These are phyloP conservation scores for Arabidopsis thaliana DNA, from an alignment of 345 rosid genomes.

Conservation along the genomic window TAIR10.1 NC_003070.9:6725501-6726000, in stretches of 20 bases:
- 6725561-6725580: conserved; percentile 51
- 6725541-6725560: neutral
- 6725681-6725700: conserved; percentile 86
- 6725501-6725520: neutral
- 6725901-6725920: neutral
- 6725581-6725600: conserved; percentile 97
- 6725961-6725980: conserved; percentile 92
- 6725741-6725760: conserved; percentile 77
- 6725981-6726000: conserved; percentile 91
- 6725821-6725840: neutral
- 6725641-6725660: conserved; percentile 82
- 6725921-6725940: conserved; percentile 87
- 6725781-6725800: neutral
- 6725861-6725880: neutral
- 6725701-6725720: conserved; percentile 92
- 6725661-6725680: conserved; percentile 92
- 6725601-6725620: conserved; percentile 83
- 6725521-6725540: neutral
- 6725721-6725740: conserved; percentile 93
- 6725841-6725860: neutral
- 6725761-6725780: neutral
- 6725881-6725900: neutral
- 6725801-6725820: neutral
- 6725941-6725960: conserved; percentile 76
- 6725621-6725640: conserved; percentile 78